phyloP scores from a whole-genome alignment of 192 early-diverging fungal species.

The Coemansia sp. region DNA sequence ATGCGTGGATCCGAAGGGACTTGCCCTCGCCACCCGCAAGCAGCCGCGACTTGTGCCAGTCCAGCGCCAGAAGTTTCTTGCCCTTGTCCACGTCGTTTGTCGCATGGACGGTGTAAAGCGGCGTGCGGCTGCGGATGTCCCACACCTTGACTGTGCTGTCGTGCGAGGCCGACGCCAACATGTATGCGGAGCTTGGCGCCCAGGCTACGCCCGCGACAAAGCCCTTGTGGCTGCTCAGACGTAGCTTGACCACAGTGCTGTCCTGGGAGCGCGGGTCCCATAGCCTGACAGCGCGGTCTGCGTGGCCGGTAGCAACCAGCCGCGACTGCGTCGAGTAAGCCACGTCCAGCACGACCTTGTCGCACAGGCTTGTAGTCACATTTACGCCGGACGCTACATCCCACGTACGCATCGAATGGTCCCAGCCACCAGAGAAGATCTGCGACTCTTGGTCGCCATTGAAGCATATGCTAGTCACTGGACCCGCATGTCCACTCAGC shows the following conservation, averaged over 20 bases:
- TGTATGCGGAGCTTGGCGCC: conserved; percentile 75
- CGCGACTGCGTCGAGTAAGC: conserved; percentile 70
- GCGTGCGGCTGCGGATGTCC: conserved; percentile 89
- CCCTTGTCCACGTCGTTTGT: conserved; percentile 37
- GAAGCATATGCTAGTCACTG: conserved; percentile 75
- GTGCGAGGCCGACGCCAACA: conserved; percentile 82
- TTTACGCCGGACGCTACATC: conserved; percentile 80
- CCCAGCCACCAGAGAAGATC: conserved; percentile 88
- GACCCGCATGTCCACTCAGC: conserved; percentile 75
- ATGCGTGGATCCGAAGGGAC: conserved; percentile 51
- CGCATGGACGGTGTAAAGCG: conserved; percentile 73
- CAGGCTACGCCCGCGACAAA: conserved; percentile 86
- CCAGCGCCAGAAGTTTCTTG: conserved; percentile 56
- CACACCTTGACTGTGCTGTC: conserved; percentile 88
- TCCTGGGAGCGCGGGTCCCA: conserved; percentile 90
- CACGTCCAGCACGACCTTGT: conserved; percentile 77
- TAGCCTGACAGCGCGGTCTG: conserved; percentile 78
- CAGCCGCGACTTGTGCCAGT: conserved; percentile 52
- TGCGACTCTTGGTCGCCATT: conserved; percentile 62
- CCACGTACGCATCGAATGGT: conserved; percentile 92
- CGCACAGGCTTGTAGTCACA: conserved; percentile 83
- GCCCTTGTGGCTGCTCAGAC: conserved; percentile 75
- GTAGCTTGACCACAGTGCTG: conserved; percentile 73
- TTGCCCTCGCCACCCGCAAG: conserved; percentile 54
- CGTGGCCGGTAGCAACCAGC: conserved; percentile 87